Base-by-base conservation (phyloP, 768 basidiomycete genomes). In the Panus rudis region DNA sequence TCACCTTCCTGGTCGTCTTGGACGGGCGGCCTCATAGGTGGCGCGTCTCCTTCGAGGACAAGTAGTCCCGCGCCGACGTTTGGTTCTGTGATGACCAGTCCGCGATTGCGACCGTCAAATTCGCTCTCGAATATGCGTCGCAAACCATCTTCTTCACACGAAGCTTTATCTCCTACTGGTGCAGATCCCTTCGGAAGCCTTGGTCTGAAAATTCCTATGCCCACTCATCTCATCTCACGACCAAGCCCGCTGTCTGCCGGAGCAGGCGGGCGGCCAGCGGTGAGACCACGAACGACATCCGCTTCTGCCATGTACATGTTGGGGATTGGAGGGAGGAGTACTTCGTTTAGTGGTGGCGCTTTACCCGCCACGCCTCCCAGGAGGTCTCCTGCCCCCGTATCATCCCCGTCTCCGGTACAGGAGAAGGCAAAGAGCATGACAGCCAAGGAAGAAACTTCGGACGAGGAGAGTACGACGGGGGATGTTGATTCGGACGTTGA, bases 11-110 rank as follows among this genome's bases (percentile, higher is more conserved):
- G 70, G 61, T 63, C 68, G 1, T 63, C 74, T 0, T 84, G 84
- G 81, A 69, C 80, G 6, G 70, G 77, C 0, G 73, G 75, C 58
- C 67, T 84, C 22, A 63, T 78, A 41, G 49, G 34, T 19, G 55
- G 64, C 19, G 47, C 66, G 1, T 53, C 65, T 1, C n/a, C n/a
- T n/a, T 54, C 70, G 2, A 65, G 65, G 30, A 67, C 70, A 32
- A 60, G 63, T 27, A 75, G 62, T 50, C 70, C 70, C 4, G 63
- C 68, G 12, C 72, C 73, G n/a, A 85, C 81, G 23, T 87, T 87
- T 53, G 84, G 84, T 11, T 65, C 74, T 25, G 73, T 84, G 28
- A 82, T 87, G 72, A 83, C 81, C 2, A 74, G 71, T 10, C 81
- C 81, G 3, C 67, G 74, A 14, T 56, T 77, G 17, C 66, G 73